Percentiles rank a stretch among this genome's conserved stretches.
phyloP scores from a whole-genome alignment of 495 filamentous ascomycete genomes.

The Hypoxylon intermedium region DNA sequence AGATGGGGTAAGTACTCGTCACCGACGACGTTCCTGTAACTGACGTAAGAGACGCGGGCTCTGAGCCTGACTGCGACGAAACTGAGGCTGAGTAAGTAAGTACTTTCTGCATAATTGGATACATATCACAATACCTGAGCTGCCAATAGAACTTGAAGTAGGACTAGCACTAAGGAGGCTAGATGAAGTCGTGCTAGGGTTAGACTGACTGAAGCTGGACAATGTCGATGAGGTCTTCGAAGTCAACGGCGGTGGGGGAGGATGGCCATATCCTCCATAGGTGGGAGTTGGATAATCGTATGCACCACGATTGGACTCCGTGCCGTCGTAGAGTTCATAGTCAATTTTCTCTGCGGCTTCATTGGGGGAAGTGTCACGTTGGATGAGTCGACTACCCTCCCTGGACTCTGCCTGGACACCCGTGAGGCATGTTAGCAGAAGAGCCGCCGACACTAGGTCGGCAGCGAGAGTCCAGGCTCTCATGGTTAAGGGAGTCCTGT shows the following conservation, averaged over 20 bases:
- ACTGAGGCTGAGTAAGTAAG: conserved; percentile 17
- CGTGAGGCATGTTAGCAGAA: conserved; percentile 44
- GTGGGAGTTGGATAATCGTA: conserved; percentile 48
- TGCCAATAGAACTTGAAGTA: conserved; percentile 2
- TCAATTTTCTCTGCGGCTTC: conserved; percentile 22
- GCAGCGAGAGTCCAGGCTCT: conserved; percentile 41
- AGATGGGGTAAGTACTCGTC: conserved; percentile 7
- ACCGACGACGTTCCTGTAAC: conserved; percentile 4
- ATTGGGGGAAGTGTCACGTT: conserved; percentile 21
- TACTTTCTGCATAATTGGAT: neutral
- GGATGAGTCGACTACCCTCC: conserved; percentile 36
- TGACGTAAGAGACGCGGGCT: conserved; percentile 18
- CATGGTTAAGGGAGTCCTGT: conserved; percentile 42
- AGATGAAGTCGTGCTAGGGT: neutral
- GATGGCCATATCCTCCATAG: conserved; percentile 55
- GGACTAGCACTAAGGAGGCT: neutral
- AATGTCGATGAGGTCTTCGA: conserved; percentile 17
- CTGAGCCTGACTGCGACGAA: conserved; percentile 3
- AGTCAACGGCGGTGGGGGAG: conserved; percentile 41
- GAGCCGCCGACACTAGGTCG: conserved; percentile 45
- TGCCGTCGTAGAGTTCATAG: conserved; percentile 39
- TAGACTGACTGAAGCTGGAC: conserved; percentile 12
- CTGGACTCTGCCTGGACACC: conserved; percentile 37
- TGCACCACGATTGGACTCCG: conserved; percentile 36
- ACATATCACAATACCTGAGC: conserved; percentile 5